Evolutionary conservation across 2,329 filamentous ascomycete species (phyloP), one percentile per base, ranked within the genome.

Genomic region (Colletotrichum echinochloae): DNA sequence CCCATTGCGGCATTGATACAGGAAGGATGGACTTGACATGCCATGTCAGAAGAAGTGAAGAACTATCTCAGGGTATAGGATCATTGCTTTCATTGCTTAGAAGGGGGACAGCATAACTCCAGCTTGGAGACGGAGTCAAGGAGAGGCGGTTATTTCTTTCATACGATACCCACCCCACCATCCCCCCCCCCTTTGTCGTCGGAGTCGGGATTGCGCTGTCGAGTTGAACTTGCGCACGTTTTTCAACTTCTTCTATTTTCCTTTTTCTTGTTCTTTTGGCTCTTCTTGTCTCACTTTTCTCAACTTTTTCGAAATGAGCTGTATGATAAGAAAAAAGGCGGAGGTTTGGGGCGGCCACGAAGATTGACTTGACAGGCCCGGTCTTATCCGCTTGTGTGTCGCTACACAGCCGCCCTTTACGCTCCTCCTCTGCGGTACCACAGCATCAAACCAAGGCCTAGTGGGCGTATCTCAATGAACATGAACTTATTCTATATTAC

Each of bases 61-160:
- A n/a, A n/a, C n/a, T 26, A 41, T 54, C 33, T 37, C 28, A 46
- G 57, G 64, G 33, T 59, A 48, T 33, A 35, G 64, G 67, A 55
- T 52, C 20, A 23, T 67, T 67, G 51, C 48, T 60, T 66, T 52
- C 62, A 48, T 54, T 67, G 37, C 46, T 67, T 70, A 67, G 39
- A 55, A 39, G 49, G 57, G 64, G 51, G 57, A 11, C 23, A 35
- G 35, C 46, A 37, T 23, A 33, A 37, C 57, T 48, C 59, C 46
- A 33, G 67, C 16, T 46, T 57, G 57, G 66, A 67, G 51, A 67
- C 59, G 67, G 67, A 70, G 67, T 70, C 67, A 63, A 56, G 64
- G 51, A 57, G 67, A 70, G 64, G 64, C 67, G 64, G 67, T 16
- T 70, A 49, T 70, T 70, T 70, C 55, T 65, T 59, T 62, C 41